Conservation (phyloP, 2,329 filamentous ascomycete genomes). For the Pseudogymnoascus sp. region DNA sequence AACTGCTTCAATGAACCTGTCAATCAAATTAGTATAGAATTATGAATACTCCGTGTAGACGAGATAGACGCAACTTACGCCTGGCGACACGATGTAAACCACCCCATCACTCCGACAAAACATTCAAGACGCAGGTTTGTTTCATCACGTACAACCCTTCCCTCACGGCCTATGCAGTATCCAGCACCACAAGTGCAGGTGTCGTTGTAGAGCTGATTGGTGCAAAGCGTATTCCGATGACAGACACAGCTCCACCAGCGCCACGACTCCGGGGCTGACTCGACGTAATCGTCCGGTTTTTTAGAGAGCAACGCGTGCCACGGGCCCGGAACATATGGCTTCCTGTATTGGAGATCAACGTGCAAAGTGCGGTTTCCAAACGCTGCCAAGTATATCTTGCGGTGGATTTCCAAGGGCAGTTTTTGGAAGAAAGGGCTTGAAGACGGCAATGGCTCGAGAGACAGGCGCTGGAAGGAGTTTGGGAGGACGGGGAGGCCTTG, state of each 20-base stretch:
- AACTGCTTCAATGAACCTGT: too few species aligned
- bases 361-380: neutral
- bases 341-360: neutral
- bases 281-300: neutral
- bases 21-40: too few species aligned
- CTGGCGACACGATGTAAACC: neutral
- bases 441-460: neutral
- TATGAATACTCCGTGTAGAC: too few species aligned
- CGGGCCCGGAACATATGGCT: neutral
- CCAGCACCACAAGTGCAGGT: neutral
- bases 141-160: neutral
- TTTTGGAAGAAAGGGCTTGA: neutral
- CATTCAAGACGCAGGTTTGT: neutral
- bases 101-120: neutral
- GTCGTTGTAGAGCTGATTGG: too few species aligned
- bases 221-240: neutral
- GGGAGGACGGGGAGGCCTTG: too few species aligned
- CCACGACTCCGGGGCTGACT: neutral
- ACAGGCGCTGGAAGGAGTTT: too few species aligned
- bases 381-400: neutral
- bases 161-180: neutral
- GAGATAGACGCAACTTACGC: neutral
- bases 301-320: neutral
- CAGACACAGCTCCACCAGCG: neutral
- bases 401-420: neutral